Percentiles rank a stretch among this genome's conserved stretches.
These are phyloP conservation scores for Exophiala sp. DNA, from an alignment of 2,329 filamentous ascomycete genomes.

Conservation along the genomic window DNA sequence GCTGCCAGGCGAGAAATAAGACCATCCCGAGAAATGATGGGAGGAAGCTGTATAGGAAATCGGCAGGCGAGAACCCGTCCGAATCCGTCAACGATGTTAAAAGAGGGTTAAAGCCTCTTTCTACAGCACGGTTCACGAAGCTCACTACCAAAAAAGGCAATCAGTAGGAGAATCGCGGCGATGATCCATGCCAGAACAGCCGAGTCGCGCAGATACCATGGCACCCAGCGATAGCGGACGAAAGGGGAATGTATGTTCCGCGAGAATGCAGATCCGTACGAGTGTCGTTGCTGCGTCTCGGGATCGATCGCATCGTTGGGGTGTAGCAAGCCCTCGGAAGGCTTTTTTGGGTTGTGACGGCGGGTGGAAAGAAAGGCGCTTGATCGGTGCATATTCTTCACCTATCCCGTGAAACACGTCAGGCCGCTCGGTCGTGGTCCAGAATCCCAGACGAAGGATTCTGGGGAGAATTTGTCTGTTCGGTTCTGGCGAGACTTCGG, in stretches of 20 bases:
- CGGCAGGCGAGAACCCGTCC: constrained; percentile 71
- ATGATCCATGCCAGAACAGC: constrained; percentile 61
- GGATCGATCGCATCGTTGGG: constrained; percentile 34
- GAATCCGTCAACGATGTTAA: constrained; percentile 56
- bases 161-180: constrained; percentile 55
- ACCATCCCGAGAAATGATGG: constrained; percentile 54
- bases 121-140: constrained; percentile 64
- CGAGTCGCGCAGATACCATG: constrained; percentile 66
- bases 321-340: background rate
- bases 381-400: constrained; percentile 50
- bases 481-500: constrained; percentile 52
- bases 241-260: constrained; percentile 48
- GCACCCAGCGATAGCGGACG: constrained; percentile 62
- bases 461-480: constrained; percentile 50
- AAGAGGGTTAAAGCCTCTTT: constrained; percentile 64
- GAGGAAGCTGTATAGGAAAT: constrained; percentile 74
- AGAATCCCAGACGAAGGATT: constrained; percentile 75
- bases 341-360: constrained; percentile 19
- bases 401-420: constrained; percentile 76
- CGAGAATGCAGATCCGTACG: constrained; percentile 43
- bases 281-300: constrained; percentile 35
- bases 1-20: constrained; percentile 54
- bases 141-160: constrained; percentile 71
- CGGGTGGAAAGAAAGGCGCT: constrained; percentile 43
- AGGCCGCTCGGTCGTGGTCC: constrained; percentile 62